Conservation (phyloP, 768 basidiomycete species). For the Termitomyces sp. region DNA sequence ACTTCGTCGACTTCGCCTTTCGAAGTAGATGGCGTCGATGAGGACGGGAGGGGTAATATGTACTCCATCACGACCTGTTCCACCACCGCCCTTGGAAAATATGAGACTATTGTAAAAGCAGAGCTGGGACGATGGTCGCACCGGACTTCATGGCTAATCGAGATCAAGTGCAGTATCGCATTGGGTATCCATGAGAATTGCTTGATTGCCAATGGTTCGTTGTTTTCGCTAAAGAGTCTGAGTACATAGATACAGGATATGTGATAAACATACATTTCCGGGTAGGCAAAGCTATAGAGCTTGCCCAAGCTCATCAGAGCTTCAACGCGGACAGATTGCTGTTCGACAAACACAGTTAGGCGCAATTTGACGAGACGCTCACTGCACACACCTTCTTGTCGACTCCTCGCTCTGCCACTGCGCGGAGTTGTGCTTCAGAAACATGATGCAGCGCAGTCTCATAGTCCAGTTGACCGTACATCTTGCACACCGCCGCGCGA, state of each 20-base stretch:
- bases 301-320: slow-evolving; percentile 74
- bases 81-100: slow-evolving; percentile 40
- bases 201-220: slow-evolving; percentile 60
- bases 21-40: slow-evolving; percentile 36
- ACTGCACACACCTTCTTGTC: slow-evolving; percentile 73
- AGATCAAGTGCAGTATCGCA: slow-evolving; percentile 52
- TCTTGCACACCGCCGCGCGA: slow-evolving; percentile 75
- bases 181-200: slow-evolving; percentile 96
- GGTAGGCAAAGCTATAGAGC: slow-evolving; percentile 76
- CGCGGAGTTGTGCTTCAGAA: slow-evolving; percentile 51
- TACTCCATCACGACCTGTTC: slow-evolving; percentile 69
- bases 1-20: slow-evolving; percentile 67
- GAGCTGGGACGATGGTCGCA: slow-evolving; percentile 20
- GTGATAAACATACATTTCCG: slow-evolving; percentile 76
- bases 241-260: background rate
- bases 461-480: slow-evolving; percentile 83
- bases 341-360: background rate
- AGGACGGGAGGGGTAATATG: slow-evolving; percentile 73
- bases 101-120: background rate
- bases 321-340: slow-evolving; percentile 64
- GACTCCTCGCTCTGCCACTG: slow-evolving; percentile 62
- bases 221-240: slow-evolving; percentile 61
- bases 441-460: slow-evolving; percentile 87
- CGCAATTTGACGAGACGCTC: background rate
- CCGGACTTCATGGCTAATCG: slow-evolving; percentile 54